Evolutionary conservation across 164 flowering plant species (phyloP).

Genomic region (Magnolia kwangsiensis): DNA sequence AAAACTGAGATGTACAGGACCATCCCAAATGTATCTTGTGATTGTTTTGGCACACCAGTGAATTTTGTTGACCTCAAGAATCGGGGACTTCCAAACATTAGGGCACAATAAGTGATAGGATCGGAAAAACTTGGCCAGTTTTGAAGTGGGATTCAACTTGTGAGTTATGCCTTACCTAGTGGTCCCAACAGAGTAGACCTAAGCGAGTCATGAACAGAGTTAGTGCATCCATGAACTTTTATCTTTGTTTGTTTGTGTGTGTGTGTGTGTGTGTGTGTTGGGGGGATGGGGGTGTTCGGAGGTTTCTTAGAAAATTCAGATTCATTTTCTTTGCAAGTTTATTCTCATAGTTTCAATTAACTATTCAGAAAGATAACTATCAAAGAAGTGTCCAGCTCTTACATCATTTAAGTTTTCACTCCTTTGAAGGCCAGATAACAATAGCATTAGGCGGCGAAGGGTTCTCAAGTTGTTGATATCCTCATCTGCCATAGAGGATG

Average conservation of each 20-base stretch:
- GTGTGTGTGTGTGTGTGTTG: no score
- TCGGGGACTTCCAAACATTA: not conserved
- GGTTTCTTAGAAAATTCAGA: no score
- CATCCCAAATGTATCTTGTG: no score
- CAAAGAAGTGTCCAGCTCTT: constrained; percentile 12
- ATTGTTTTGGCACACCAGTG: no score
- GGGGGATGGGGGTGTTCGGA: no score
- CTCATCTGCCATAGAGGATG: constrained; percentile 52
- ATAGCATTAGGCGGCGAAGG: constrained; percentile 52
- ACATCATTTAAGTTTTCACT: constrained; percentile 29
- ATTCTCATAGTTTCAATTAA: not conserved
- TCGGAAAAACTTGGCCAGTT: not conserved
- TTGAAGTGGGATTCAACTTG: not conserved
- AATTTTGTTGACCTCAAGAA: no score
- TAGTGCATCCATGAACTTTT: no score
- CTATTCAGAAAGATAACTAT: not conserved
- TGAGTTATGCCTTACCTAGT: not conserved
- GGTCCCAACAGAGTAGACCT: not conserved
- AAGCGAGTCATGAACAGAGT: no score
- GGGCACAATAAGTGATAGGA: not conserved
- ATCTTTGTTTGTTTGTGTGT: no score
- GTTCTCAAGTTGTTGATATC: constrained; percentile 65
- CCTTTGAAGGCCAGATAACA: constrained; percentile 49
- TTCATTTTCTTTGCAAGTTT: not conserved
- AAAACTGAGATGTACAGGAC: no score